These are phyloP conservation scores for Aspergillus carbonarius DNA, from an alignment of 2,329 filamentous ascomycete species.

Conservation along the genomic window DNA sequence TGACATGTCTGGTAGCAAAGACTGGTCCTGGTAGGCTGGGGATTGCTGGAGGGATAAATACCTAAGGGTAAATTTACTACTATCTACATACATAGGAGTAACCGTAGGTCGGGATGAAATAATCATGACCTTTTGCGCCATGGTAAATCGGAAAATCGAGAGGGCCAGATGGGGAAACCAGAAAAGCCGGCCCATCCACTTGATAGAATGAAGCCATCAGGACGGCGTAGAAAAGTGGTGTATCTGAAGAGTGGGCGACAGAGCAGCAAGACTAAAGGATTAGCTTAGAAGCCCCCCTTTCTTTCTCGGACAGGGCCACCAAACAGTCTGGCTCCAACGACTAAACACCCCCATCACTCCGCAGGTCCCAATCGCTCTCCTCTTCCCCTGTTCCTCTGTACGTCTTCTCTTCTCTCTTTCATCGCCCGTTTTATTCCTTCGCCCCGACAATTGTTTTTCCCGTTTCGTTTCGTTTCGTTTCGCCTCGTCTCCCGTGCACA, in stretches of 20 bases:
- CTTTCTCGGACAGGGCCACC: slow-evolving; percentile 30
- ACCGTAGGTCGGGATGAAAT: neutral
- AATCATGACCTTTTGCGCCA: neutral
- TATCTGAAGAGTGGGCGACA: neutral
- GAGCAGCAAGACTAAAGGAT: slow-evolving; percentile 7
- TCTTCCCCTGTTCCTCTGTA: slow-evolving; percentile 21
- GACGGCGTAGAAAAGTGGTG: neutral
- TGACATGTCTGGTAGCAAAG: slow-evolving; percentile 1
- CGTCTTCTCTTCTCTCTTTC: slow-evolving; percentile 26
- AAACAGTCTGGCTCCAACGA: slow-evolving; percentile 14
- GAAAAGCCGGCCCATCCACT: neutral
- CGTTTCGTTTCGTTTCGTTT: neutral
- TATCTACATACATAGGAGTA: too few species aligned
- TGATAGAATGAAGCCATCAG: neutral
- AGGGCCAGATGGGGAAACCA: neutral
- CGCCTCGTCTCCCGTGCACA: neutral
- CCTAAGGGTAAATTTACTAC: too few species aligned
- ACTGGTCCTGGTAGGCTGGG: neutral
- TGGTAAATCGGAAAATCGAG: neutral
- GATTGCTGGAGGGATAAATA: neutral
- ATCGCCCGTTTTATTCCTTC: slow-evolving; percentile 18
- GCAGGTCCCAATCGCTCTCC: slow-evolving; percentile 22
- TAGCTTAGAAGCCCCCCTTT: slow-evolving; percentile 30
- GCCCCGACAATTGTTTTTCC: neutral
- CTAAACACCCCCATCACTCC: slow-evolving; percentile 24